These are phyloP conservation scores for Myriangium duriaei DNA, from an alignment of 2,329 filamentous ascomycete genomes.

Conservation along the genomic window DNA sequence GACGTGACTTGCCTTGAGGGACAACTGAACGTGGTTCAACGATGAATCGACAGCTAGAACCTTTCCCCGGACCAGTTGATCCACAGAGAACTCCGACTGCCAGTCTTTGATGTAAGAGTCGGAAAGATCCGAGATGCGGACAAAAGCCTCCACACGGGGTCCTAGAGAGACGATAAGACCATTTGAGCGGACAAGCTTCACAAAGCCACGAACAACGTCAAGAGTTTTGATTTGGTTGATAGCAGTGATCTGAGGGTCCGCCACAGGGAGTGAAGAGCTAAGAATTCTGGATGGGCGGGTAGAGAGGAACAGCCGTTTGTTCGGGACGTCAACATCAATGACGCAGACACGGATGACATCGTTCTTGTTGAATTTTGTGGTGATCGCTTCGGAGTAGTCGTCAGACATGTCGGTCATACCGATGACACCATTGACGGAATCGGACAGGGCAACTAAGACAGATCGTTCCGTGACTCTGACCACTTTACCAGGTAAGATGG, in stretches of 20 bases:
- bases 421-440: slow-evolving; percentile 65
- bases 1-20: slow-evolving; percentile 71
- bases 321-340: slow-evolving; percentile 63
- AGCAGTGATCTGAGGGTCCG: slow-evolving; percentile 66
- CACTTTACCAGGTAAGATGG: slow-evolving; percentile 70
- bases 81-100: slow-evolving; percentile 77
- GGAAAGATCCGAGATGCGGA: slow-evolving; percentile 77
- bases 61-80: slow-evolving; percentile 83
- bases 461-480: slow-evolving; percentile 77
- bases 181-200: slow-evolving; percentile 80
- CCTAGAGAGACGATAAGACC: slow-evolving; percentile 80
- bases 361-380: slow-evolving; percentile 64
- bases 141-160: slow-evolving; percentile 66
- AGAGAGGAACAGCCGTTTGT: slow-evolving; percentile 75
- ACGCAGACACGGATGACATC: slow-evolving; percentile 82
- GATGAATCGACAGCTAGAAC: slow-evolving; percentile 58
- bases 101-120: slow-evolving; percentile 90
- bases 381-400: slow-evolving; percentile 70
- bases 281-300: slow-evolving; percentile 77
- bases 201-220: slow-evolving; percentile 76
- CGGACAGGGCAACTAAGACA: slow-evolving; percentile 73
- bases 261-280: slow-evolving; percentile 68
- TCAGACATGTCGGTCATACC: slow-evolving; percentile 75
- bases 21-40: slow-evolving; percentile 67
- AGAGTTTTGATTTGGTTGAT: slow-evolving; percentile 61